Conservation (phyloP, 2,329 filamentous ascomycete genomes). For the Aspergillus caelatus region DNA sequence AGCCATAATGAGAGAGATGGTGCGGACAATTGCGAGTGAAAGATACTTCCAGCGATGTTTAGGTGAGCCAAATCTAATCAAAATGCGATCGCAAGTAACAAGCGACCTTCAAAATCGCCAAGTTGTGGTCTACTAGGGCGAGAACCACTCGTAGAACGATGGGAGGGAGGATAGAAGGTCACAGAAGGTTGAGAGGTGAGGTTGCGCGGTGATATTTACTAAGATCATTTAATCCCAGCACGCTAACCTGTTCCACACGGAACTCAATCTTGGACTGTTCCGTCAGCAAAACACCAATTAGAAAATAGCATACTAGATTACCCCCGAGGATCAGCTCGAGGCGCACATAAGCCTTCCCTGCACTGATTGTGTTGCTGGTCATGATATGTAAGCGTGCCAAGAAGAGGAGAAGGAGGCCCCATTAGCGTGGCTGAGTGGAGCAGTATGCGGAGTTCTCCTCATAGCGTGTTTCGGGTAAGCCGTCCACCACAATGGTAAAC, state of each 20-base stretch:
- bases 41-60: constrained; percentile 8
- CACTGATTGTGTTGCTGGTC: constrained; percentile 3
- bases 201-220: constrained; percentile 41
- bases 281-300: constrained; percentile 9
- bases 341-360: constrained; percentile 17
- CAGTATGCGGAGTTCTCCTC: constrained; percentile 20
- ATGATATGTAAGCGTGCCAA: constrained; percentile 24
- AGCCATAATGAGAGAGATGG: constrained; percentile 27
- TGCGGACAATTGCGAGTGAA: not conserved
- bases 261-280: constrained; percentile 24
- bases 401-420: constrained; percentile 18
- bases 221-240: constrained; percentile 23
- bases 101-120: constrained; percentile 19
- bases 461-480: constrained; percentile 10
- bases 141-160: constrained; percentile 10
- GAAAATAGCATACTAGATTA: constrained; percentile 1
- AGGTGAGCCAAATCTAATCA: constrained; percentile 4
- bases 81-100: constrained; percentile 16
- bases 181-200: constrained; percentile 27
- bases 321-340: constrained; percentile 14
- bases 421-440: constrained; percentile 23
- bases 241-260: constrained; percentile 29
- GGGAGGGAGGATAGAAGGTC: constrained; percentile 20
- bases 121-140: constrained; percentile 11
- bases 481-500: constrained; percentile 5